phyloP scores from a whole-genome alignment of 129 eudicot species.

The Erigeron canadensis region DNA sequence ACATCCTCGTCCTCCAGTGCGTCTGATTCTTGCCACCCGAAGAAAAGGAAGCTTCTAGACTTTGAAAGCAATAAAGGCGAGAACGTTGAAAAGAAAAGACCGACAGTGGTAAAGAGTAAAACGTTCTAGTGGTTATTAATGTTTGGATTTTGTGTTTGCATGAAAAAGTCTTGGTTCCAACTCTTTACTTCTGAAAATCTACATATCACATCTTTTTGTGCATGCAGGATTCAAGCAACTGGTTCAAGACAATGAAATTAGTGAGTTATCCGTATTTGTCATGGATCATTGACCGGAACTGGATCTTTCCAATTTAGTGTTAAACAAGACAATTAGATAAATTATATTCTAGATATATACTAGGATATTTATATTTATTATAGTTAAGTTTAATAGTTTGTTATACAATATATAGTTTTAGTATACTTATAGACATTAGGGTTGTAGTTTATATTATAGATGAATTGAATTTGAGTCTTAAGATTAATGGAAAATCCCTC shows the following conservation, averaged over 20 bases:
- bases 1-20: conserved; percentile 6
- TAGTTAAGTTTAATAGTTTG: too few relatives aligned
- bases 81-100: conserved; percentile 28
- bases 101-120: conserved; percentile 32
- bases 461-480: too few relatives aligned
- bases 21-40: conserved; percentile 23
- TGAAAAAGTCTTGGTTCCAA: not conserved
- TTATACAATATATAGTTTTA: too few relatives aligned
- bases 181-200: not conserved
- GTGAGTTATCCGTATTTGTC: conserved; percentile 37
- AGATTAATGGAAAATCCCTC: too few relatives aligned
- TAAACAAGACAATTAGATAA: not conserved
- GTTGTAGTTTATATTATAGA: too few relatives aligned
- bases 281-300: not conserved
- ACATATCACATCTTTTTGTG: conserved; percentile 16
- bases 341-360: too few relatives aligned
- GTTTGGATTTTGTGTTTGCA: not conserved
- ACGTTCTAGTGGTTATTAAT: conserved; percentile 5
- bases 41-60: conserved; percentile 50
- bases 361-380: too few relatives aligned
- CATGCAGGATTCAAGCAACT: conserved; percentile 53
- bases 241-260: conserved; percentile 45
- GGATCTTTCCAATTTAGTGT: conserved; percentile 10
- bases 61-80: conserved; percentile 3
- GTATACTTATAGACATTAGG: too few relatives aligned